Evolutionary conservation across 2,329 filamentous ascomycete genomes (phyloP).

Genomic region (Sporothrix dimorphospora): DNA sequence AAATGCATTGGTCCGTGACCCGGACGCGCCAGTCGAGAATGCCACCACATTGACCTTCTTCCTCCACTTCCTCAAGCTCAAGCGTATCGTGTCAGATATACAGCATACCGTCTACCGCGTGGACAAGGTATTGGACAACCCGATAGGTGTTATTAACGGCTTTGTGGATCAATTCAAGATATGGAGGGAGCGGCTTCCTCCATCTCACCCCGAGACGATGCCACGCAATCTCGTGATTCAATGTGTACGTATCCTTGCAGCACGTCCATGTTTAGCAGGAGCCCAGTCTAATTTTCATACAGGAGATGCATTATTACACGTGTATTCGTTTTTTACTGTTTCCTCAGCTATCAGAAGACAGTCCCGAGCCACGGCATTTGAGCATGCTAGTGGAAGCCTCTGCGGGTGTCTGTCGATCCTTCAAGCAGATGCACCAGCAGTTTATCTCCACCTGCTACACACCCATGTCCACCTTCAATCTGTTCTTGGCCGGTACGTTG

Average conservation of each 20-base stretch:
- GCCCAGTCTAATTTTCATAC: no score
- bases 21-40: background rate
- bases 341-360: background rate
- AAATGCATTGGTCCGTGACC: background rate
- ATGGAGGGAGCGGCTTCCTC: background rate
- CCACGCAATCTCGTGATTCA: background rate
- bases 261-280: no score
- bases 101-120: background rate
- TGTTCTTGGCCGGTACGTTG: background rate
- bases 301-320: background rate
- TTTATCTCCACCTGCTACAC: slow-evolving; percentile 1
- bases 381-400: background rate
- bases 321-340: background rate
- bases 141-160: background rate
- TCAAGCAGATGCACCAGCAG: background rate
- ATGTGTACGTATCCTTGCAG: background rate
- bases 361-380: background rate
- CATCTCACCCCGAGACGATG: background rate
- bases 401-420: background rate
- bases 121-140: background rate
- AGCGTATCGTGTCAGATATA: background rate
- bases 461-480: background rate
- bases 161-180: background rate
- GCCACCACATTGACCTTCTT: background rate
- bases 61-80: background rate